Conservation (phyloP, 495 filamentous ascomycete species). For the Xylaria nigripes region DNA sequence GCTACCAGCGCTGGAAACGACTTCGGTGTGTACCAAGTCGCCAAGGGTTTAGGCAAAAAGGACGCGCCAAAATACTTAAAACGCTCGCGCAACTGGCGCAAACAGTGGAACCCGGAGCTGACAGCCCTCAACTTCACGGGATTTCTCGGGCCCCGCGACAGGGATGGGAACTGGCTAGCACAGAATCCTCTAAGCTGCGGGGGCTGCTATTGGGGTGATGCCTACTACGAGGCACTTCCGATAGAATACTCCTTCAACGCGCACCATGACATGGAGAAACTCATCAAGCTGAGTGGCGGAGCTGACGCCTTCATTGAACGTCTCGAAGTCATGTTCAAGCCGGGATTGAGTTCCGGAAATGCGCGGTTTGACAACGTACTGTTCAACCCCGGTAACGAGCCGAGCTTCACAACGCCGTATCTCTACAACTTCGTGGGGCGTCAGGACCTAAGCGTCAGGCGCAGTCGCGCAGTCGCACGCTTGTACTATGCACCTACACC, state of each 20-base stretch:
- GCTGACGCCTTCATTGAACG: conserved; percentile 48
- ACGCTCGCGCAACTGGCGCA: conserved; percentile 61
- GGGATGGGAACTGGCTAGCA: conserved; percentile 45
- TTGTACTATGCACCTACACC: conserved; percentile 45
- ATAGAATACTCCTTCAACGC: conserved; percentile 65
- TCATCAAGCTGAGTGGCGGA: conserved; percentile 54
- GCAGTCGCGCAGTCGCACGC: conserved; percentile 45
- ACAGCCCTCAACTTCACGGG: conserved; percentile 52
- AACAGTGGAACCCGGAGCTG: conserved; percentile 57
- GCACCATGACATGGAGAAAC: conserved; percentile 56
- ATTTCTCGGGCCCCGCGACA: conserved; percentile 55
- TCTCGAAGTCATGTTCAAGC: conserved; percentile 54
- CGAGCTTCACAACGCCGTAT: conserved; percentile 60
- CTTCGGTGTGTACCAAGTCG: conserved; percentile 55
- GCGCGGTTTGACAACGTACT: conserved; percentile 46
- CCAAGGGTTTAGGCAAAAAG: conserved; percentile 45
- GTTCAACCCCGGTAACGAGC: conserved; percentile 64
- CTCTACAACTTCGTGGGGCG: conserved; percentile 60
- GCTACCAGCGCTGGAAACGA: conserved; percentile 48
- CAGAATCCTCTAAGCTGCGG: conserved; percentile 55
- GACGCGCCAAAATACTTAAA: conserved; percentile 50
- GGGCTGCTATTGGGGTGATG: conserved; percentile 59
- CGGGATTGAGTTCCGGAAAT: conserved; percentile 45
- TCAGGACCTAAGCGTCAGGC: conserved; percentile 51
- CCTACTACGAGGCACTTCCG: conserved; percentile 55